Evolutionary conservation across 352 stramenopile genomes (phyloP).

Genomic region (Phytophthora multivora): DNA sequence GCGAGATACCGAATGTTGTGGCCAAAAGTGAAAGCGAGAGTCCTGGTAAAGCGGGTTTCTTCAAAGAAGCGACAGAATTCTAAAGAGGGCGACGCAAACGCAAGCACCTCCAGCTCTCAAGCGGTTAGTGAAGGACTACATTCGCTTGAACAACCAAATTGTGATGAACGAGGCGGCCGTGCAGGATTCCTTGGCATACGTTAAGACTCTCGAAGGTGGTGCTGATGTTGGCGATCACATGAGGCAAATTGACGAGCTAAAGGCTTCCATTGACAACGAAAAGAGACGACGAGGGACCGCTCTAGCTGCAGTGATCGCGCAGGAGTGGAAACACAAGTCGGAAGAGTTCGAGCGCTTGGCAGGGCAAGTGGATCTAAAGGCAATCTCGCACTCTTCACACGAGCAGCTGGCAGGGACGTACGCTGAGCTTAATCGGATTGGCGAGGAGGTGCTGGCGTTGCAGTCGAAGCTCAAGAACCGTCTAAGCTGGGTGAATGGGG

Average conservation of each 20-base stretch:
- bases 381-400: not conserved
- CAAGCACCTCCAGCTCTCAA: conserved; percentile 1
- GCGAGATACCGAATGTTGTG: not conserved
- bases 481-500: not conserved
- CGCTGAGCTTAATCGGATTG: not conserved
- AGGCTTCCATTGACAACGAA: not conserved
- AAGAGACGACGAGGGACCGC: not conserved
- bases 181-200: conserved; percentile 4
- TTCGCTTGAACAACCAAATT: conserved; percentile 9
- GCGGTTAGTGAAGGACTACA: conserved; percentile 11
- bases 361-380: not conserved
- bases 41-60: not conserved
- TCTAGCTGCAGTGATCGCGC: conserved; percentile 1
- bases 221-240: not conserved
- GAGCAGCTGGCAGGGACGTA: not conserved
- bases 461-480: not conserved
- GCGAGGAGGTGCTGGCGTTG: not conserved
- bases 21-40: not conserved
- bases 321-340: not conserved
- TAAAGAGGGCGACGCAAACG: not conserved
- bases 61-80: not conserved
- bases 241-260: not conserved
- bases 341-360: not conserved
- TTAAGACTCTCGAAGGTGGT: not conserved
- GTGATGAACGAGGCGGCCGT: conserved; percentile 8